phyloP scores from a whole-genome alignment of 2,329 filamentous ascomycete genomes.

The Hypoxylon sp. region DNA sequence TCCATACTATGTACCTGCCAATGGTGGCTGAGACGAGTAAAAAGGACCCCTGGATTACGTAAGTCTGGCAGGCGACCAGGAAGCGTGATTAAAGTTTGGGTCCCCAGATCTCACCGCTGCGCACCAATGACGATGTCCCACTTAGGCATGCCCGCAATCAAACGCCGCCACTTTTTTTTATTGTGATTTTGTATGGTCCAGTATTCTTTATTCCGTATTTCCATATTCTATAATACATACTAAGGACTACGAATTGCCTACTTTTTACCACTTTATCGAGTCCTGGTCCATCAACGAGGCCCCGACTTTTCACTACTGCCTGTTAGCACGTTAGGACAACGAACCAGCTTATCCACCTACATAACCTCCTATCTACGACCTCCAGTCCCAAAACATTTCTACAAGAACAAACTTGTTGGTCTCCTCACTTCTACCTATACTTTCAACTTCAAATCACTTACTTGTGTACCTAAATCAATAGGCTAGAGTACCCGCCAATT shows the following conservation, averaged over 20 bases:
- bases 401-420: conserved; percentile 31
- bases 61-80: conserved; percentile 29
- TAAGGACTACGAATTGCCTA: conserved; percentile 16
- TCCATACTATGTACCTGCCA: too few species aligned
- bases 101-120: conserved; percentile 46
- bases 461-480: conserved; percentile 23
- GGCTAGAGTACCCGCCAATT: conserved; percentile 10
- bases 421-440: conserved; percentile 5
- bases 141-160: conserved; percentile 40
- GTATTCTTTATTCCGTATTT: neutral
- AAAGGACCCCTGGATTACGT: conserved; percentile 36
- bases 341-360: conserved; percentile 32
- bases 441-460: conserved; percentile 1
- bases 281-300: conserved; percentile 21
- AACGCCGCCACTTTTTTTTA: conserved; percentile 41
- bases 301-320: conserved; percentile 32
- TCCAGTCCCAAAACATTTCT: conserved; percentile 25
- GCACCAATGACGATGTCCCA: conserved; percentile 44
- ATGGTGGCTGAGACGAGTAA: conserved; percentile 11
- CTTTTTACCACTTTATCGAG: conserved; percentile 33
- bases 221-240: conserved; percentile 9
- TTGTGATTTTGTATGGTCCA: conserved; percentile 17
- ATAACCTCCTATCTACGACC: conserved; percentile 34
- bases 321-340: conserved; percentile 28
- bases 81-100: conserved; percentile 41